Evolutionary conservation across 208 protist genomes (phyloP), one percentile per base, ranked within the genome.

Genomic region (Lotmaria passim): DNA sequence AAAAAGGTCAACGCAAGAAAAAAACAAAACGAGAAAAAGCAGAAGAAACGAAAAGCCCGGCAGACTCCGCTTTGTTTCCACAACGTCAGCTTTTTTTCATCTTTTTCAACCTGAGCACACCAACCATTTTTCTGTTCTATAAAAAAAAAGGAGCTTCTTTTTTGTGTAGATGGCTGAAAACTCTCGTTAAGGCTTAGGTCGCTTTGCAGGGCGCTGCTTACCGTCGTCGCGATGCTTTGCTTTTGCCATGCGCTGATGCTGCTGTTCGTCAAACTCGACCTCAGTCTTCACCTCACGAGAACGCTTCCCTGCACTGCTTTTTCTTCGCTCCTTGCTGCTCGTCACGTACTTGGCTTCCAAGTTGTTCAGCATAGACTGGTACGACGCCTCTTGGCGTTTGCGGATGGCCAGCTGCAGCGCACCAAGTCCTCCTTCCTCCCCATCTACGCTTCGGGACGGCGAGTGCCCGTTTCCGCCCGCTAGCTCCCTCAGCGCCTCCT

Each of bases 341-440:
- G 41, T 74, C 28, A 79, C 71, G 73, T 96, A 96, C 61, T 86
- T 86, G 30, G 34, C 59, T 79, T 91, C 87, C 23, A 96, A 66
- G 38, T 76, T 68, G 56, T 51, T 63, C 60, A 94, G 51, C 83
- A 96, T 91, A 17, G 83, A 79, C 33, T 71, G 63, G 70, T 82
- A 92, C 21, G 82, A 74, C 21, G 75, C 61, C 58, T 78, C 62
- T 57, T 91, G 82, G 2, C 90, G 83, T 52, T 87, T 76, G 17
- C 75, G 75, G 36, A 96, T 94, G 34, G 93, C 72, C 4, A 79
- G 66, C 69, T 93, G 86, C 48, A 96, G 62, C 7, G 82, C 78
- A 8, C 79, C 64, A 11, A 91, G 36, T 36, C 68, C 63, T 8
- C 38, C 67, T 14, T 69, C 66, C 39, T 56, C 63, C 6, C 36